Percentiles rank a stretch among this genome's conserved stretches.
phyloP scores from a whole-genome alignment of 129 eudicot genomes.

The Tagetes patula region DNA sequence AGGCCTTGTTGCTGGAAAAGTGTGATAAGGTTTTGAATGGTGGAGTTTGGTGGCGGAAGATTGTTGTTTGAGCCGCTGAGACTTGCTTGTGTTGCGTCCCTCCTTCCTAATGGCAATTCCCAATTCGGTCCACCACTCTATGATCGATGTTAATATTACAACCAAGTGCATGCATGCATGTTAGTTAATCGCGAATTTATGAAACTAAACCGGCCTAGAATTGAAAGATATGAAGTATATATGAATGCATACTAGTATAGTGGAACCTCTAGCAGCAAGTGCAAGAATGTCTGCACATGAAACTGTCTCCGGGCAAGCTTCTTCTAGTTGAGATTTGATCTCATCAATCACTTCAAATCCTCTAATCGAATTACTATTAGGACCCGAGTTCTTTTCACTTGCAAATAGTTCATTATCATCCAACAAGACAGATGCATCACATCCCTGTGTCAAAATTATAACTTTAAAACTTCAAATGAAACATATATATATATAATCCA shows the following conservation, averaged over 20 bases:
- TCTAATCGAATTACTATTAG: slow-evolving; percentile 77
- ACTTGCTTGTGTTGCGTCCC: slow-evolving; percentile 82
- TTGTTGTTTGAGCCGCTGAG: slow-evolving; percentile 55
- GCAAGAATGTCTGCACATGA: slow-evolving; percentile 95
- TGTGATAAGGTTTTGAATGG: slow-evolving; percentile 59
- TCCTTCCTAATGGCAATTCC: slow-evolving; percentile 90
- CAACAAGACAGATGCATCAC: slow-evolving; percentile 88
- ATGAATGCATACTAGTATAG: slow-evolving; percentile 56
- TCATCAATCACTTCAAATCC: slow-evolving; percentile 91
- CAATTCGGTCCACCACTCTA: slow-evolving; percentile 95
- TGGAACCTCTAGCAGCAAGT: slow-evolving; percentile 87
- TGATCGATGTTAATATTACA: background rate
- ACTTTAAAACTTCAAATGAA: background rate
- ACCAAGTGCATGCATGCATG: background rate
- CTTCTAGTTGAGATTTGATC: slow-evolving; percentile 75
- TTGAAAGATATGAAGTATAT: background rate
- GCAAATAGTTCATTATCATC: slow-evolving; percentile 57
- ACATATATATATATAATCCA: background rate
- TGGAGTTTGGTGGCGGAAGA: slow-evolving; percentile 87
- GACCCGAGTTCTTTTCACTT: slow-evolving; percentile 76
- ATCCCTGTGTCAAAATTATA: slow-evolving; percentile 51
- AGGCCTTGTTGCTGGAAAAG: slow-evolving; percentile 76
- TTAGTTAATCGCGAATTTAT: slow-evolving; percentile 4
- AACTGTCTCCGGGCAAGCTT: slow-evolving; percentile 81
- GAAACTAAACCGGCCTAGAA: background rate